Conservation (phyloP, 805 yeast genomes). For the Saccharomycopsis babjevae region DNA sequence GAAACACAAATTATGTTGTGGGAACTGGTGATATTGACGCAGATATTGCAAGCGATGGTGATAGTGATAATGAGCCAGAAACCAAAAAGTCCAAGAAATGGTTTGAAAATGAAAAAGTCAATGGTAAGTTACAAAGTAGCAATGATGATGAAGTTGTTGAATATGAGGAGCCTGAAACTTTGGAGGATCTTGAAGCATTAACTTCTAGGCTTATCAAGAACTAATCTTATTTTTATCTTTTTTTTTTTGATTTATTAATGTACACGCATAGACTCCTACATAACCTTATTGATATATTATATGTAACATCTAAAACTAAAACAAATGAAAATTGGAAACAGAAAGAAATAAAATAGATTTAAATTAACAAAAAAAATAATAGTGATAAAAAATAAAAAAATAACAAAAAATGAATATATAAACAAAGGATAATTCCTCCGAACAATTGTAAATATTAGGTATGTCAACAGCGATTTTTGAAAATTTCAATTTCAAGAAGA, state of each 20-base stretch:
- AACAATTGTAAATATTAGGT: not conserved
- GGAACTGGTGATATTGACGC: constrained; percentile 16
- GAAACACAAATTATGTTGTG: constrained; percentile 12
- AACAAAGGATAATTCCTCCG: not conserved
- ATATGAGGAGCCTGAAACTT: constrained; percentile 77
- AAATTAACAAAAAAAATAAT: not conserved
- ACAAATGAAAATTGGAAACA: not conserved
- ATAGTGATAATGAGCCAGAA: constrained; percentile 7
- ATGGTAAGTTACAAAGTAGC: constrained; percentile 24
- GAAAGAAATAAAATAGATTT: not conserved
- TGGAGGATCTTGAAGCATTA: constrained; percentile 90
- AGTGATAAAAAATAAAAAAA: not conserved
- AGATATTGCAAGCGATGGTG: constrained; percentile 16
- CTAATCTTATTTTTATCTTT: not conserved
- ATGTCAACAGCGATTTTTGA: not conserved
- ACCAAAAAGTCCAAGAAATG: constrained; percentile 15
- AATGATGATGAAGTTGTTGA: constrained; percentile 43
- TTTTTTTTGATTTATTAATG: not conserved
- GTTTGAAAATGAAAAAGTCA: constrained; percentile 28
- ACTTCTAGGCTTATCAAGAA: constrained; percentile 37
- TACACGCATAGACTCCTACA: not conserved
- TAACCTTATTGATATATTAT: not conserved
- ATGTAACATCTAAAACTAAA: not conserved
- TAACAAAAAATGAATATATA: not conserved
- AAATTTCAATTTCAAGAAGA: not conserved